phyloP scores from a whole-genome alignment of 2,329 filamentous ascomycete genomes.

The Ascochyta koolunga region DNA sequence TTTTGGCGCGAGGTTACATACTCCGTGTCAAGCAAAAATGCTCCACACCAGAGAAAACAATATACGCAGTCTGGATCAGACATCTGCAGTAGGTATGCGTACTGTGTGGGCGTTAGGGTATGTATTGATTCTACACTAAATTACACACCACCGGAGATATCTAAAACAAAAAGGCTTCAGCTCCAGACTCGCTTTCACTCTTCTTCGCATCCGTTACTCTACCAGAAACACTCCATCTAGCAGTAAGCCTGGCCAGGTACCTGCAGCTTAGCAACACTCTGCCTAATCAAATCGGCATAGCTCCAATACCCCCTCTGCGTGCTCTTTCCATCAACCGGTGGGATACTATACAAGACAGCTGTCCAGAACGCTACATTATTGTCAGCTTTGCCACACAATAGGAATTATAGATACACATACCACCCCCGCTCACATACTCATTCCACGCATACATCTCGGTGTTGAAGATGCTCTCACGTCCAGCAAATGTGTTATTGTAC shows the following conservation, averaged over 20 bases:
- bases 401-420: not conserved
- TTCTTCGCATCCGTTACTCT: too few species aligned
- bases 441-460: slow-evolving; percentile 11
- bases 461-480: slow-evolving; percentile 17
- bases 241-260: not conserved
- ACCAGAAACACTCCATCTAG: not conserved
- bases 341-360: slow-evolving; percentile 19
- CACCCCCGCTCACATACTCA: not conserved
- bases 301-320: slow-evolving; percentile 17
- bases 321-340: slow-evolving; percentile 11
- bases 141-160: too few species aligned
- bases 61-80: too few species aligned
- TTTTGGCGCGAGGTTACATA: too few species aligned
- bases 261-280: slow-evolving; percentile 1
- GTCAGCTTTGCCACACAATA: not conserved
- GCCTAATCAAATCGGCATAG: slow-evolving; percentile 7
- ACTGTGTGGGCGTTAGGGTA: too few species aligned
- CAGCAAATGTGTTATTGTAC: slow-evolving; percentile 27
- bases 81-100: too few species aligned
- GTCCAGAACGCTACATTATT: slow-evolving; percentile 29
- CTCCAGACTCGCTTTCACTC: too few species aligned
- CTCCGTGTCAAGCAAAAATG: too few species aligned
- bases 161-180: too few species aligned
- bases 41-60: too few species aligned
- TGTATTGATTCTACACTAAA: too few species aligned